Evolutionary conservation across 169 alveolate genomes (phyloP), one percentile per base, ranked within the genome.

Genomic region (Babesia gibsoni): DNA sequence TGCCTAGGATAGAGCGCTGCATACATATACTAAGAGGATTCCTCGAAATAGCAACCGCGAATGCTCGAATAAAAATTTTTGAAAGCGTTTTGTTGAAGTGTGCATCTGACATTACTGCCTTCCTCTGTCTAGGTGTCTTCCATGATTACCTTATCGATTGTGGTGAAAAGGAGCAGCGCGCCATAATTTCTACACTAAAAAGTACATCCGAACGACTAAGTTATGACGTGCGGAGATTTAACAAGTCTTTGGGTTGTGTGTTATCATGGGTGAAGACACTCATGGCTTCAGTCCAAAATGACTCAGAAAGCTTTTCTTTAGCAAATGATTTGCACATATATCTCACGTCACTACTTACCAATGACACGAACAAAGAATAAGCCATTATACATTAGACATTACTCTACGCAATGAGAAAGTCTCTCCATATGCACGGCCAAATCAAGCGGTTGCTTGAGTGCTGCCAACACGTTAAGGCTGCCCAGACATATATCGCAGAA

Each of bases 91-190:
- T 56, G 16, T 10, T 61, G n/a, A 9, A 46, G 4, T 73, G 67
- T 18, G 20, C 18, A 22, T n/a, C 37, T 6, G 67, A 58, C 49
- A 46, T 53, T 16, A 36, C 52, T 41, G 18, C 54, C 41, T 20
- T 50, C 61, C 37, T 52, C 12, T 66, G 68, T 33, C 68, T 53
- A 43, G 39, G 78, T 3, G 42, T 52, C 30, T 37, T 73, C 70
- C 25, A 52, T 29, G 8, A 30, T 4, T 30, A 27, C 43, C 10
- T 41, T 7, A 8, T 18, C 20, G 8, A 42, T 30, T n/a, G 4
- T 35, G 2, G 9, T 0, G n/a, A n/a, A 18, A 30, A 20, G 8
- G n/a, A 16, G 18, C 41, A 5, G 33, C n/a, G 20, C 9, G 33
- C 61, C 20, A 45, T 27, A 20, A 42, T 61, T 12, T 43, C 39